Percentiles rank a stretch among this genome's conserved stretches.
These are phyloP conservation scores for Hypoxylon lienhwacheense DNA, from an alignment of 495 filamentous ascomycete genomes.

Conservation along the genomic window DNA sequence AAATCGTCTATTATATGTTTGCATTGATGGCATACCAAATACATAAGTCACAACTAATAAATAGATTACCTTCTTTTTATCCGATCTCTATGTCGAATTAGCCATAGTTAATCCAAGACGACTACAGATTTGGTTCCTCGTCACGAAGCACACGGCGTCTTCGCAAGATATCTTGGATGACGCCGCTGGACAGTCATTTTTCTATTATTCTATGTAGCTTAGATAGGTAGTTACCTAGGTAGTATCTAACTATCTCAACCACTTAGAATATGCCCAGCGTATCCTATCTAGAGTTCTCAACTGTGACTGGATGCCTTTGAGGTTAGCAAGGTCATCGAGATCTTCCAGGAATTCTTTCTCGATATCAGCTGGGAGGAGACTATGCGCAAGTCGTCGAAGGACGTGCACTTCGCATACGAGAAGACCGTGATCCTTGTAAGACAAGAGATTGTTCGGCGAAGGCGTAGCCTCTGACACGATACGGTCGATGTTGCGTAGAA, in stretches of 20 bases:
- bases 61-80: slow-evolving; percentile 14
- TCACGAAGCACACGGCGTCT: no score
- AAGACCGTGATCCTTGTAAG: slow-evolving; percentile 88
- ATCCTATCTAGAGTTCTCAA: slow-evolving; percentile 76
- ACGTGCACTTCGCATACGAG: slow-evolving; percentile 85
- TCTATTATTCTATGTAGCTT: no score
- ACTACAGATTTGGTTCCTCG: no score
- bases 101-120: no score
- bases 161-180: no score
- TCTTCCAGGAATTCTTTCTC: slow-evolving; percentile 84
- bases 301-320: slow-evolving; percentile 74
- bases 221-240: background rate
- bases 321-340: slow-evolving; percentile 76
- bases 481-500: slow-evolving; percentile 82
- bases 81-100: slow-evolving; percentile 3
- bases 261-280: slow-evolving; percentile 82
- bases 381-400: slow-evolving; percentile 65
- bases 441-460: slow-evolving; percentile 65
- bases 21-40: no score
- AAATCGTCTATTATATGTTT: slow-evolving; percentile 3
- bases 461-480: slow-evolving; percentile 70
- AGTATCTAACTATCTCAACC: slow-evolving; percentile 48
- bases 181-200: no score
- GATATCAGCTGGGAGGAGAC: slow-evolving; percentile 67
- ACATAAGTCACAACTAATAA: background rate